A percentile compares a stretch with the other conserved stretches of the same genome.
phyloP scores from a whole-genome alignment of 1,284 basidiomycete genomes.

The Neotropicomus parvogracilis region DNA sequence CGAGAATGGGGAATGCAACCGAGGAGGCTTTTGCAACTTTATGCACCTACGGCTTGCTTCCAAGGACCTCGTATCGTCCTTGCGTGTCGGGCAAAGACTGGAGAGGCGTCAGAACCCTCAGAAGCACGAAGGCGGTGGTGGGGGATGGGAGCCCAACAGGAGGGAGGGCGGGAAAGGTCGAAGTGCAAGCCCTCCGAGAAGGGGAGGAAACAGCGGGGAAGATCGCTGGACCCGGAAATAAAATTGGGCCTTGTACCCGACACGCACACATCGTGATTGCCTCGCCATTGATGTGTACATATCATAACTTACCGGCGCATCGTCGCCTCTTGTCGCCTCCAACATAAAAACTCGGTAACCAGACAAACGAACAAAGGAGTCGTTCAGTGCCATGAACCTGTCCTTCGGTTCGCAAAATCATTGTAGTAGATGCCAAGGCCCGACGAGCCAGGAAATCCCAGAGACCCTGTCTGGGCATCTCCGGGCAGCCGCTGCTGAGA shows the following conservation, averaged over 20 bases:
- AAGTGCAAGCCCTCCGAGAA: conserved; percentile 66
- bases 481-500: background rate
- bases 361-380: background rate
- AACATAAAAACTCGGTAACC: background rate
- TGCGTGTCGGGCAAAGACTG: conserved; percentile 79
- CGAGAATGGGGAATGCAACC: conserved; percentile 94
- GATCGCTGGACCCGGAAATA: conserved; percentile 73
- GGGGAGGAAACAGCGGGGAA: conserved; percentile 63
- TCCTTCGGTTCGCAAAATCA: background rate
- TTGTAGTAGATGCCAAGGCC: conserved; percentile 1
- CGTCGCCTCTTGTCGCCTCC: too few relatives aligned
- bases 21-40: conserved; percentile 98
- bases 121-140: conserved; percentile 58
- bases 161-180: conserved; percentile 60
- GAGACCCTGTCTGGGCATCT: background rate
- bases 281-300: background rate
- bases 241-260: background rate
- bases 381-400: background rate
- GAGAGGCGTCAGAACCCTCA: conserved; percentile 73
- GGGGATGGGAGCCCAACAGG: conserved; percentile 76
- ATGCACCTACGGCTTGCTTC: conserved; percentile 94
- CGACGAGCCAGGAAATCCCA: background rate
- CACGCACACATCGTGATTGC: background rate
- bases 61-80: conserved; percentile 72
- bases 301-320: too few relatives aligned